A percentile compares a stretch with the other conserved stretches of the same genome.
phyloP scores from a whole-genome alignment of 257 asterid species.

The Rhazya stricta region DNA sequence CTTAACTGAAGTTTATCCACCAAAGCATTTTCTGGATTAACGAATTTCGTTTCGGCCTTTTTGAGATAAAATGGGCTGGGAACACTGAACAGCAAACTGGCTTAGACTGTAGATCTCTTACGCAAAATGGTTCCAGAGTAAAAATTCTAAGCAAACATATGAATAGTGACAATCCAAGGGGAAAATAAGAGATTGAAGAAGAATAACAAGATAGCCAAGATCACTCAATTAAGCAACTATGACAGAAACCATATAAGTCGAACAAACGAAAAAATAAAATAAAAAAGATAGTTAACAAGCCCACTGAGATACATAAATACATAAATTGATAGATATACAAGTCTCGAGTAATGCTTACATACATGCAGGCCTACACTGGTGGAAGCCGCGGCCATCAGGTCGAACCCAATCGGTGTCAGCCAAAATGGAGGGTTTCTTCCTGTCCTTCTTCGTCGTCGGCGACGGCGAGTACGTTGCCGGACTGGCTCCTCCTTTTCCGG shows the following conservation, averaged over 20 bases:
- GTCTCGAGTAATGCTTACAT: slow-evolving; percentile 8
- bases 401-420: slow-evolving; percentile 68
- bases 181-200: not conserved
- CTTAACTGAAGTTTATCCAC: not conserved
- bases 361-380: slow-evolving; percentile 97
- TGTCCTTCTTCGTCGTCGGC: slow-evolving; percentile 27
- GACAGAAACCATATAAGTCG: not conserved
- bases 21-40: not conserved
- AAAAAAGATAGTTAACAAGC: not conserved
- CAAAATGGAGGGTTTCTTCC: slow-evolving; percentile 35
- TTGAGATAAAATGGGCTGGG: not conserved
- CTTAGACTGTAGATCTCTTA: not conserved
- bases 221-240: not conserved
- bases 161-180: not conserved
- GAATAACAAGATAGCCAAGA: not conserved
- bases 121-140: not conserved
- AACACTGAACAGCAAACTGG: not conserved
- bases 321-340: not conserved
- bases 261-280: not conserved
- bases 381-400: slow-evolving; percentile 76
- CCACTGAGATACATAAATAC: slow-evolving; percentile 7
- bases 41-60: not conserved
- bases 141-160: not conserved
- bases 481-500: slow-evolving; percentile 53
- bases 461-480: slow-evolving; percentile 79